Base-by-base conservation (phyloP, 2,329 filamentous ascomycete genomes). In the Penicillium sumatraense region DNA sequence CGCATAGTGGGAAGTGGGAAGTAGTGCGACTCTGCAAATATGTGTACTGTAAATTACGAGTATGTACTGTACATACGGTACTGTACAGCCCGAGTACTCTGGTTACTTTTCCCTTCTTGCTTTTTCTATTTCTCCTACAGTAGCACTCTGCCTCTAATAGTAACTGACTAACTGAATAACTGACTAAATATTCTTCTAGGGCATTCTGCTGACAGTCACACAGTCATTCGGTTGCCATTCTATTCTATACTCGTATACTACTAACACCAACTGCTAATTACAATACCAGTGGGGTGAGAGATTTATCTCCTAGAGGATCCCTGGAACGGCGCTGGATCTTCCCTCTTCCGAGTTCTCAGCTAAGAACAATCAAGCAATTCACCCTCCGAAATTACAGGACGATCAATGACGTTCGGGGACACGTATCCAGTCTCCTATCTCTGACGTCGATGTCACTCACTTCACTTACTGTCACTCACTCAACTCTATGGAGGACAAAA, bases 321-420 rank as follows among this genome's bases (percentile, higher is more conserved):
- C 55, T 68, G 36, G 66, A 53, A 62, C 49, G 49, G 46, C 47
- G 44, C 54, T 66, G 65, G 66, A 59, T 64, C 59, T 64, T 59
- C 54, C 54, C 35, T 55, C 50, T 64, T 62, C 60, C 62, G 55
- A 50, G 51, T 60, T 56, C 53, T 35, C 45, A 48, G n/a, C n/a
- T n/a, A n/a, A n/a, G n/a, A n/a, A 35, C 49, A 36, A 63, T 62
- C 56, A 59, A 64, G 54, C 57, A 64, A 56, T 42, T 42, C 58
- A 48, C 31, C 23, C 51, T 41, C 36, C 49, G 38, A 53, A 55
- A 59, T 57, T 58, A 53, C 49, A 45, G 51, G 54, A 36, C 50
- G 46, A 53, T 52, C 57, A 49, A 62, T 62, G 57, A 60, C 59
- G 59, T 62, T 41, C 56, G 13, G 23, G 21, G 40, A 44, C 40